phyloP scores from a whole-genome alignment of 257 asterid species.

The Leptodermis oblonga region DNA sequence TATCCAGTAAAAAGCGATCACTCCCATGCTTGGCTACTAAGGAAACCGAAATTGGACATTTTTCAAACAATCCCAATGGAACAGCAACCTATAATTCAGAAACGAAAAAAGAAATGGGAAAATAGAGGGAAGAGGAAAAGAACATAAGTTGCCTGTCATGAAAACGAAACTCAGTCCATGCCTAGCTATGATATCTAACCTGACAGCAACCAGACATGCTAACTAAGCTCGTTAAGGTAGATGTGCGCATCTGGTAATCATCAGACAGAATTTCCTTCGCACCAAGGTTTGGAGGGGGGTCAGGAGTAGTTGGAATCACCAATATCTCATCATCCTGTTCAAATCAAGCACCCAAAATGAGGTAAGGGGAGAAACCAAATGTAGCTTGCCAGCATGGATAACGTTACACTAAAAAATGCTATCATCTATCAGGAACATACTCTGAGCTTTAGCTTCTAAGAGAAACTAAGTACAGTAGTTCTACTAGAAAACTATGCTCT shows the following conservation, averaged over 20 bases:
- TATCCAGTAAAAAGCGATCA: slow-evolving; percentile 81
- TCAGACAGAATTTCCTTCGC: slow-evolving; percentile 61
- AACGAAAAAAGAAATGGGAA: neutral
- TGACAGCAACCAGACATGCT: slow-evolving; percentile 99
- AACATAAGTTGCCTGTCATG: neutral
- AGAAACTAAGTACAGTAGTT: neutral
- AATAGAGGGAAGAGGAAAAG: neutral
- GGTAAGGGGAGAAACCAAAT: neutral
- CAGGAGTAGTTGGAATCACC: slow-evolving; percentile 67
- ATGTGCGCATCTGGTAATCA: slow-evolving; percentile 54
- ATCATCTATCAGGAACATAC: neutral
- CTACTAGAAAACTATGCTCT: too few species aligned
- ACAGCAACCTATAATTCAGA: slow-evolving; percentile 53
- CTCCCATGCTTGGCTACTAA: slow-evolving; percentile 87
- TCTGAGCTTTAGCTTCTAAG: neutral
- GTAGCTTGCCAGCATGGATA: neutral
- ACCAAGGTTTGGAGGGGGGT: slow-evolving; percentile 79
- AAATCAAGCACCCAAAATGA: slow-evolving; percentile 9
- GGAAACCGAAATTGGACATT: slow-evolving; percentile 80
- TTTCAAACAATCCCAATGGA: slow-evolving; percentile 79
- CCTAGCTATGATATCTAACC: slow-evolving; percentile 41
- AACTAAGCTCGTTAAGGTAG: slow-evolving; percentile 67
- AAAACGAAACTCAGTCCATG: neutral
- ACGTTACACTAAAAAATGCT: neutral
- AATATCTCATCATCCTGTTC: slow-evolving; percentile 87